Evolutionary conservation across 2,329 filamentous ascomycete species (phyloP).

Genomic region (Alternaria ethzedia): DNA sequence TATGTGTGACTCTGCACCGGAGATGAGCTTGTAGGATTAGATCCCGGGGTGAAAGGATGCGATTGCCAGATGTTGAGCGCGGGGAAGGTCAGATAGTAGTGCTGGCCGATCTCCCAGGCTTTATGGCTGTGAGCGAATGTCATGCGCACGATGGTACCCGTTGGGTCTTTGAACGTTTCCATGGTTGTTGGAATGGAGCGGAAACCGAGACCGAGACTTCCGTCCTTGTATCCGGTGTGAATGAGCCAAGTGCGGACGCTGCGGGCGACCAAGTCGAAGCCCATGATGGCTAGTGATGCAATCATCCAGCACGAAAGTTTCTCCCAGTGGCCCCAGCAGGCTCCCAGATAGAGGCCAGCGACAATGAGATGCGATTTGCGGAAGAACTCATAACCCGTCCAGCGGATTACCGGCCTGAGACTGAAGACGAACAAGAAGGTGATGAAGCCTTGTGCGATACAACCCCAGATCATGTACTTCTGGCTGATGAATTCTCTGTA

Average conservation of each 20-base stretch:
- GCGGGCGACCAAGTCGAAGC: constrained; percentile 3
- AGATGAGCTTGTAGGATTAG: constrained; percentile 1
- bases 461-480: constrained; percentile 11
- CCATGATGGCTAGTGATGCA: constrained; percentile 4
- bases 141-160: constrained; percentile 3
- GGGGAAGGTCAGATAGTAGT: constrained; percentile 7
- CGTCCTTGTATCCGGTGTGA: constrained; percentile 2
- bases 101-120: constrained; percentile 6
- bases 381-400: constrained; percentile 12
- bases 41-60: constrained; percentile 4
- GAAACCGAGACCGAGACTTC: constrained; percentile 2
- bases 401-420: constrained; percentile 10
- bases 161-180: constrained; percentile 7
- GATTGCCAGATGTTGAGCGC: constrained; percentile 13
- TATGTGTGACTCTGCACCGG: constrained; percentile 5
- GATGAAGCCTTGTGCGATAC: constrained; percentile 5
- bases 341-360: constrained; percentile 6
- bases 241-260: constrained; percentile 7
- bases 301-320: constrained; percentile 10
- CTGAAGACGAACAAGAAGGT: constrained; percentile 11
- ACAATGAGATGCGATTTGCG: constrained; percentile 10
- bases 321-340: constrained; percentile 11
- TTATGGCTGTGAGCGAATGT: constrained; percentile 4
- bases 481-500: constrained; percentile 7
- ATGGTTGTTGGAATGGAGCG: constrained; percentile 2